These are phyloP conservation scores for Mycena polygramma DNA, from an alignment of 768 basidiomycete genomes.

Conservation along the genomic window DNA sequence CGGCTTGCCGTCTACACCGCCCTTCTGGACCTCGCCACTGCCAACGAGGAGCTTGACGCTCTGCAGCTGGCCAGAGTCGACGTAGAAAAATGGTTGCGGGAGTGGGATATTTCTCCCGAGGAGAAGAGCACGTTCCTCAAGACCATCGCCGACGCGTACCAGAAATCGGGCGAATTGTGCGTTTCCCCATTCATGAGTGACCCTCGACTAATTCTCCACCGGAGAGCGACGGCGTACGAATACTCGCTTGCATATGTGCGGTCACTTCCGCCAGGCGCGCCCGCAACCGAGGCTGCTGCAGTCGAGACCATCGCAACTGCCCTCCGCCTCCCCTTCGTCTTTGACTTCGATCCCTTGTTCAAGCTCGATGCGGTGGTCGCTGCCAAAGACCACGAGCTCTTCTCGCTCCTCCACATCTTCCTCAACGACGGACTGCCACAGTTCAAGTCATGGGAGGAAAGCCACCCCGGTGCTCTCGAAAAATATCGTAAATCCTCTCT, in stretches of 20 bases:
- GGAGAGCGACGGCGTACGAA: constrained; percentile 72
- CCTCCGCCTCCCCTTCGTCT: constrained; percentile 73
- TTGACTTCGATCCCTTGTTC: constrained; percentile 87
- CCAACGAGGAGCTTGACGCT: constrained; percentile 71
- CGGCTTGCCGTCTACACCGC: constrained; percentile 73
- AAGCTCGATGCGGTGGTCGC: constrained; percentile 79
- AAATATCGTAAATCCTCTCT: constrained; percentile 63
- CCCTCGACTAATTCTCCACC: constrained; percentile 9
- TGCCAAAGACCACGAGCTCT: constrained; percentile 77
- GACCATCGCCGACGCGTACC: constrained; percentile 69
- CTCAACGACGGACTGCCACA: constrained; percentile 73
- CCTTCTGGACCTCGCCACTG: constrained; percentile 70
- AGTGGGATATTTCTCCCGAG: constrained; percentile 76
- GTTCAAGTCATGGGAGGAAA: constrained; percentile 70
- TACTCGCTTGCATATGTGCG: constrained; percentile 74
- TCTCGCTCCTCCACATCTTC: constrained; percentile 82
- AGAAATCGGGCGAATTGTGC: constrained; percentile 71
- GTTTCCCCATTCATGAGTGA: constrained; percentile 43
- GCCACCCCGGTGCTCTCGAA: constrained; percentile 61
- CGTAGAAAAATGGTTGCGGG: constrained; percentile 83
- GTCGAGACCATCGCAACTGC: constrained; percentile 73
- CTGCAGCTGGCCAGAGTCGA: constrained; percentile 71
- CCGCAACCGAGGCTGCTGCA: constrained; percentile 66
- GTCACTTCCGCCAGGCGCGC: constrained; percentile 68
- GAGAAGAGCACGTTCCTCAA: constrained; percentile 79